Conservation (phyloP, 208 protist genomes). For the Acanthamoeba lenticulata region DNA sequence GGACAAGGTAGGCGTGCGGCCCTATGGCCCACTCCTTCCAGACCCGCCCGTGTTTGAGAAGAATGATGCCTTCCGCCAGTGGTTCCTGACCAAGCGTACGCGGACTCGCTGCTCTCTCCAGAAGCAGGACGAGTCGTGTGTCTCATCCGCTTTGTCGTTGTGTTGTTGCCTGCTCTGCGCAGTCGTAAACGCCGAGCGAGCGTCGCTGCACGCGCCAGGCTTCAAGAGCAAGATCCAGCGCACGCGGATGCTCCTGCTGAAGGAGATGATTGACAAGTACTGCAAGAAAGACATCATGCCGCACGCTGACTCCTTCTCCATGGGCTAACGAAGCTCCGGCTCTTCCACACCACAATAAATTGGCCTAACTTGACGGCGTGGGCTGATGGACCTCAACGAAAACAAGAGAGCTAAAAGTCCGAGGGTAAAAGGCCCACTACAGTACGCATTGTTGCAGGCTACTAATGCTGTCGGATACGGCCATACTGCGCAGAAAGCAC, state of each 20-base stretch:
- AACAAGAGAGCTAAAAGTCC: too few relatives aligned
- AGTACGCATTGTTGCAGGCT: too few relatives aligned
- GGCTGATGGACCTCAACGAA: too few relatives aligned
- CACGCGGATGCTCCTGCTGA: conserved; percentile 14
- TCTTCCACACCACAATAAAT: too few relatives aligned
- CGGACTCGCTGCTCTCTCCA: not conserved
- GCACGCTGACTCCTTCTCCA: conserved; percentile 11
- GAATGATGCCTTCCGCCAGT: not conserved
- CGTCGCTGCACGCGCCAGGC: not conserved
- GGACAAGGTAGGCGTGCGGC: conserved; percentile 21
- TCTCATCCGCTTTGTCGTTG: not conserved
- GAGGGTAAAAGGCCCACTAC: too few relatives aligned
- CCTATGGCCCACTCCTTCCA: not conserved
- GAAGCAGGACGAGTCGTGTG: not conserved
- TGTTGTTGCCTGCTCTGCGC: not conserved
- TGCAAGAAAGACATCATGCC: conserved; percentile 24
- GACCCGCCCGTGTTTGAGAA: not conserved
- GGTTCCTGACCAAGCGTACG: conserved; percentile 18
- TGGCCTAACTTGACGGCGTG: too few relatives aligned
- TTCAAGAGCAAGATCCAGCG: conserved; percentile 43
- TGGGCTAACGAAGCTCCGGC: conserved; percentile 1
- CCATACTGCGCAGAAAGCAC: too few relatives aligned
- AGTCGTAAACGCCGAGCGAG: conserved; percentile 58
- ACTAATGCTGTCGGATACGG: too few relatives aligned
- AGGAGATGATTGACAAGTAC: conserved; percentile 27